These are phyloP conservation scores for Entamoeba histolytica DNA, from an alignment of 208 protist genomes.

Conservation along the genomic window DNA sequence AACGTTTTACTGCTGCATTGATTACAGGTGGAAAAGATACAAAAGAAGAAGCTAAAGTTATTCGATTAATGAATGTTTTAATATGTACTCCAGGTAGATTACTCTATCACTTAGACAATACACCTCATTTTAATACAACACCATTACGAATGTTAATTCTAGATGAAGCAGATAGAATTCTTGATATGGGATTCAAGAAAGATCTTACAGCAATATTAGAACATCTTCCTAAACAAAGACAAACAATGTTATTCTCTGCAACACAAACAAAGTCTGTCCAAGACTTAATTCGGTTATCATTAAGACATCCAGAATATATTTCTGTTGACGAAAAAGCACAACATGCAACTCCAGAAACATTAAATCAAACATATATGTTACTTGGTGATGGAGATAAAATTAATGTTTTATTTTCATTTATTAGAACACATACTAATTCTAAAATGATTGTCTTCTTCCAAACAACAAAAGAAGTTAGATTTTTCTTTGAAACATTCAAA, in stretches of 20 bases:
- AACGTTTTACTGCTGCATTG: slow-evolving; percentile 53
- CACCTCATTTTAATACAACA: not conserved
- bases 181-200: slow-evolving; percentile 2
- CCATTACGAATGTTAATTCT: not conserved
- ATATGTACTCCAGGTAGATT: slow-evolving; percentile 26
- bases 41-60: not conserved
- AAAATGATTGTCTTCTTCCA: slow-evolving; percentile 92
- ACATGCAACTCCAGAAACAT: slow-evolving; percentile 52
- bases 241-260: slow-evolving; percentile 96
- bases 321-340: slow-evolving; percentile 52
- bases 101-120: slow-evolving; percentile 17
- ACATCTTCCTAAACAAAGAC: slow-evolving; percentile 34
- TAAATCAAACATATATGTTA: slow-evolving; percentile 73
- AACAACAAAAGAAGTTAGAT: slow-evolving; percentile 34
- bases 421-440: slow-evolving; percentile 68
- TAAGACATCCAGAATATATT: slow-evolving; percentile 70
- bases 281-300: slow-evolving; percentile 15
- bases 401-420: slow-evolving; percentile 77
- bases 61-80: slow-evolving; percentile 18
- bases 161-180: slow-evolving; percentile 3
- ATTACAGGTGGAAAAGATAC: slow-evolving; percentile 21
- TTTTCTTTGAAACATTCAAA: slow-evolving; percentile 46
- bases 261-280: slow-evolving; percentile 62
- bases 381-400: slow-evolving; percentile 69
- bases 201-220: not conserved